phyloP scores from a whole-genome alignment of 2,329 filamentous ascomycete species.

The Penicillium sp. region DNA sequence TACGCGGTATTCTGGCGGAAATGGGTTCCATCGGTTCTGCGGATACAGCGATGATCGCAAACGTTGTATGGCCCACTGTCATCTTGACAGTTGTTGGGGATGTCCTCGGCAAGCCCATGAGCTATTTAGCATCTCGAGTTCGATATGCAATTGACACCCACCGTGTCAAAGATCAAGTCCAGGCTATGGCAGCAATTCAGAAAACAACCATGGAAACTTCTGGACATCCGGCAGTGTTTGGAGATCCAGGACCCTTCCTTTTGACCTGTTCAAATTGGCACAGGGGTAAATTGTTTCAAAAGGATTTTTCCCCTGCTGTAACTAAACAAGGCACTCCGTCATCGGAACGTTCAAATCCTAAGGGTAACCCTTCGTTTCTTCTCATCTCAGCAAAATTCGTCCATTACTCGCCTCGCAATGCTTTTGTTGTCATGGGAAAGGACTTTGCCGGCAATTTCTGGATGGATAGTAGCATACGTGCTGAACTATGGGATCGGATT shows the following conservation, averaged over 20 bases:
- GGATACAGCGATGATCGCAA: conserved; percentile 23
- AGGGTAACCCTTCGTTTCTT: conserved; percentile 14
- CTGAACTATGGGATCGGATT: conserved; percentile 21
- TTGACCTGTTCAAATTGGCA: conserved; percentile 41
- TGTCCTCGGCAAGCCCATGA: conserved; percentile 13
- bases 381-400: not conserved
- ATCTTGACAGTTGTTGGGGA: conserved; percentile 7
- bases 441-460: conserved; percentile 30
- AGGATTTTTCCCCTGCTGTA: conserved; percentile 34
- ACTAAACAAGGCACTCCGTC: conserved; percentile 5
- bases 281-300: conserved; percentile 32
- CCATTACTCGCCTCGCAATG: conserved; percentile 17
- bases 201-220: not conserved
- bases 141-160: conserved; percentile 18
- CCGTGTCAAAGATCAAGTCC: conserved; percentile 18
- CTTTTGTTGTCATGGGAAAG: conserved; percentile 26
- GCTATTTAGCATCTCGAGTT: conserved; percentile 13
- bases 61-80: conserved; percentile 7
- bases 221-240: conserved; percentile 28
- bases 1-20: conserved; percentile 30
- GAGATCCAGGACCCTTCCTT: conserved; percentile 29
- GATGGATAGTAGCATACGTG: conserved; percentile 21
- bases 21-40: conserved; percentile 21
- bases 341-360: not conserved
- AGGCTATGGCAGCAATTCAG: conserved; percentile 16